Evolutionary conservation across 176 grass and related monocot species (phyloP).

Genomic region (Dactylis glomerata): DNA sequence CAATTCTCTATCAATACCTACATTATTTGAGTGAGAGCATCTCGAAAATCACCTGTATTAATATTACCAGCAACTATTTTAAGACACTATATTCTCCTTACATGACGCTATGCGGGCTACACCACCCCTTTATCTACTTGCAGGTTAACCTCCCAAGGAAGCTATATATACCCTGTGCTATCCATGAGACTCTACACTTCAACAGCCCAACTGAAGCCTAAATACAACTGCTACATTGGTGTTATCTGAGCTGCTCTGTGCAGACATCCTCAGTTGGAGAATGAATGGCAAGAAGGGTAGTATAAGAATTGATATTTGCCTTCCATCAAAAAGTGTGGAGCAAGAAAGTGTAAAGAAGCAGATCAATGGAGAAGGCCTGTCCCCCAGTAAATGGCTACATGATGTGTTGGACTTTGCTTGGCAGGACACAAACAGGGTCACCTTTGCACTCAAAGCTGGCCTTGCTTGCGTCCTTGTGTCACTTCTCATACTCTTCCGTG

Average conservation of each 20-base stretch:
- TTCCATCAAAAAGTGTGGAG: conserved; percentile 25
- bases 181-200: conserved; percentile 42
- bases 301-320: conserved; percentile 59
- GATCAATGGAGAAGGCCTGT: not conserved
- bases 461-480: conserved; percentile 81
- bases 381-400: conserved; percentile 58
- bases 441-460: conserved; percentile 77
- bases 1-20: conserved; percentile 49
- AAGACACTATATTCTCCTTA: conserved; percentile 44
- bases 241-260: conserved; percentile 6
- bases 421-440: conserved; percentile 68
- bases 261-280: conserved; percentile 36
- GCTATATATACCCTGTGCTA: conserved; percentile 47
- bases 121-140: conserved; percentile 47
- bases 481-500: conserved; percentile 67
- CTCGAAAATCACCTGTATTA: conserved; percentile 33
- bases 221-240: not conserved
- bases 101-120: conserved; percentile 28
- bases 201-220: conserved; percentile 21
- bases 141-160: conserved; percentile 26
- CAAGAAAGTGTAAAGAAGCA: conserved; percentile 39
- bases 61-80: conserved; percentile 41
- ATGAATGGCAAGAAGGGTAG: conserved; percentile 85
- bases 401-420: conserved; percentile 66
- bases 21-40: conserved; percentile 77